These are phyloP conservation scores for Flaveria ramosissima DNA, from an alignment of 129 eudicot genomes.

Conservation along the genomic window DNA sequence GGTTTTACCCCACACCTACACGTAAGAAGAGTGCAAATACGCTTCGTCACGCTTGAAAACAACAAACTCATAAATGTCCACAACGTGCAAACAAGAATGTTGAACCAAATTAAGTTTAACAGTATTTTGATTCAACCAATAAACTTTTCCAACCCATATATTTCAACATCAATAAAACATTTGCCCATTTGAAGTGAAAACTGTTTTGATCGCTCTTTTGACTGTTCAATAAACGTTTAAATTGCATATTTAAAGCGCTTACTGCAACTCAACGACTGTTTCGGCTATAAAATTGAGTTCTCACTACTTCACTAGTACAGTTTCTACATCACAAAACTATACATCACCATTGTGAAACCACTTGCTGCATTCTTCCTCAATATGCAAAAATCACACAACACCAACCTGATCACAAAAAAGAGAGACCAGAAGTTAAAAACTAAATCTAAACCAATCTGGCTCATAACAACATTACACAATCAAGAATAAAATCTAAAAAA, in stretches of 20 bases:
- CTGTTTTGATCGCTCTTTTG: not conserved
- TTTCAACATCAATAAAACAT: too few relatives aligned
- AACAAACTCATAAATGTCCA: too few relatives aligned
- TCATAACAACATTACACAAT: not conserved
- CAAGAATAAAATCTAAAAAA: not conserved
- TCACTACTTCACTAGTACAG: not conserved
- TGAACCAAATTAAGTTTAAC: too few relatives aligned
- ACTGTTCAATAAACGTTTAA: not conserved
- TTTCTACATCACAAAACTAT: conserved; percentile 9
- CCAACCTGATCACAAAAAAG: not conserved
- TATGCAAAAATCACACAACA: not conserved
- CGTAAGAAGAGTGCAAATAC: too few relatives aligned
- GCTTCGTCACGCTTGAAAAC: too few relatives aligned
- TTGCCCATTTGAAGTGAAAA: not conserved
- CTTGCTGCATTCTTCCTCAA: not conserved
- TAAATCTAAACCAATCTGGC: not conserved
- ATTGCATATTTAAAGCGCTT: not conserved
- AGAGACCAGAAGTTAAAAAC: not conserved
- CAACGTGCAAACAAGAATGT: too few relatives aligned
- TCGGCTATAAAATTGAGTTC: not conserved
- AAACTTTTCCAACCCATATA: too few relatives aligned
- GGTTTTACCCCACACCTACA: too few relatives aligned
- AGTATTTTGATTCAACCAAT: too few relatives aligned
- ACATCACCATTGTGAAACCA: not conserved
- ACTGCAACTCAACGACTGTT: not conserved